Conservation (phyloP, 2,329 filamentous ascomycete genomes). For the Exophiala sp. region DNA sequence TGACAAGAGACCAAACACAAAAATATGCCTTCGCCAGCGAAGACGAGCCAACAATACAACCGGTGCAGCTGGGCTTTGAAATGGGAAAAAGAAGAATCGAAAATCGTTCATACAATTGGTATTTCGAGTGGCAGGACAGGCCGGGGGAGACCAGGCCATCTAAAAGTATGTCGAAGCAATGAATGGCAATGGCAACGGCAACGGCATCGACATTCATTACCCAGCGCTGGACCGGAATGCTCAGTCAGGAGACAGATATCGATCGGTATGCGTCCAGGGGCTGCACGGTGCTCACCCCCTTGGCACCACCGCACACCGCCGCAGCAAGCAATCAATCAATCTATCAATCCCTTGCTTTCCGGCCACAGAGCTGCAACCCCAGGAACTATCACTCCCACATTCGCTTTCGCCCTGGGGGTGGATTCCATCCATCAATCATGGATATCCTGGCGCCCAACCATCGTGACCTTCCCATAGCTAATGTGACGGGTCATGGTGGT, state of each 20-base stretch:
- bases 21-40: not conserved
- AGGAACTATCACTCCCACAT: too few species aligned
- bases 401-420: too few species aligned
- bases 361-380: not conserved
- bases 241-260: slow-evolving; percentile 1
- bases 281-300: not conserved
- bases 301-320: too few species aligned
- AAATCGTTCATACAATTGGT: not conserved
- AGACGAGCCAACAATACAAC: not conserved
- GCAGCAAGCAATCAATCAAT: too few species aligned
- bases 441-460: slow-evolving; percentile 2
- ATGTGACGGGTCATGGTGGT: slow-evolving; percentile 20
- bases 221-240: slow-evolving; percentile 14
- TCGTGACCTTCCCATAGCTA: slow-evolving; percentile 3
- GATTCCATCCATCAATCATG: not conserved
- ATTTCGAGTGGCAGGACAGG: not conserved
- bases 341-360: not conserved
- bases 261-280: slow-evolving; percentile 16
- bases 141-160: not conserved
- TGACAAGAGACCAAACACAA: too few species aligned
- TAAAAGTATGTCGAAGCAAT: not conserved
- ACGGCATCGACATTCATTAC: too few species aligned
- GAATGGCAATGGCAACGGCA: too few species aligned
- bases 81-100: not conserved
- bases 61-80: too few species aligned